Evolutionary conservation across 2,329 filamentous ascomycete species (phyloP).

Genomic region (Cordyceps tenuipes): DNA sequence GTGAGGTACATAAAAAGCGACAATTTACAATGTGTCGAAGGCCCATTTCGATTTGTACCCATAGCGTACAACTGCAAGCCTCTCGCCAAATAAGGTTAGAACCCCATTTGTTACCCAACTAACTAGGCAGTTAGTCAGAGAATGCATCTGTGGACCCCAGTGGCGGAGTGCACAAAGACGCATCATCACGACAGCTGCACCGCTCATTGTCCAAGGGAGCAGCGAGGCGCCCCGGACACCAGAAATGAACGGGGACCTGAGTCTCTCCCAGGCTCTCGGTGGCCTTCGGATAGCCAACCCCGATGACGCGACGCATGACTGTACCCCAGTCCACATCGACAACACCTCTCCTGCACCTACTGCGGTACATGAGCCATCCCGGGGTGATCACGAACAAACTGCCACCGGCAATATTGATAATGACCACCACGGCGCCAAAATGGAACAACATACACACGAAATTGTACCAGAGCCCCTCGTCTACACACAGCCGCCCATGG

Average conservation of each 20-base stretch:
- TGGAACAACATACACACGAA: not conserved
- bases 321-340: constrained; percentile 15
- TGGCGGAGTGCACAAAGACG: constrained; percentile 9
- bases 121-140: no score
- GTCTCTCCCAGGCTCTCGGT: constrained; percentile 84
- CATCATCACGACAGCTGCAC: constrained; percentile 6
- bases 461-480: not conserved
- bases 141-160: not conserved
- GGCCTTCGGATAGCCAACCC: constrained; percentile 96
- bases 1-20: no score
- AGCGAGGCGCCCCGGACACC: constrained; percentile 14
- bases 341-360: constrained; percentile 2
- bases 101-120: not conserved
- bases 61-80: no score
- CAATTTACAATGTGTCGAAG: no score
- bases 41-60: no score
- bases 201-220: constrained; percentile 15
- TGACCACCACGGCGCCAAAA: not conserved
- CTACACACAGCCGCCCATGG: not conserved
- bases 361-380: not conserved
- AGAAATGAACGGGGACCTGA: constrained; percentile 85
- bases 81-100: not conserved
- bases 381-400: not conserved
- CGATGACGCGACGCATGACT: constrained; percentile 54
- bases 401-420: not conserved